These are phyloP conservation scores for Zymoseptoria tritici DNA, from an alignment of 2,329 filamentous ascomycete genomes.

Conservation along the genomic window DNA sequence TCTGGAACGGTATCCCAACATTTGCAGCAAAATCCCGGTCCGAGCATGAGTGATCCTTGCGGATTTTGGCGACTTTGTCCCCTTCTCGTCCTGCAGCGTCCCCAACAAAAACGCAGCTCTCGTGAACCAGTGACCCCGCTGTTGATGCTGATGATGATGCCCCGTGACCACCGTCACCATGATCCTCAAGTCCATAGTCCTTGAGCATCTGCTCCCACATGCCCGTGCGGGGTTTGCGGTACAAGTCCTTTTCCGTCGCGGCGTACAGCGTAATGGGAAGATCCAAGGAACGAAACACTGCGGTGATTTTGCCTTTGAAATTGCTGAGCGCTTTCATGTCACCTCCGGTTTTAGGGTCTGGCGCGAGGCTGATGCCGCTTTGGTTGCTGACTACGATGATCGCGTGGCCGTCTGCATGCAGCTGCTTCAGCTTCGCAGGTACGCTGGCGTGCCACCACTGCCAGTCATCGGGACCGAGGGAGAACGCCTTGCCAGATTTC, in stretches of 20 bases:
- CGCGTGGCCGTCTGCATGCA: constrained; percentile 67
- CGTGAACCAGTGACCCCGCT: constrained; percentile 27
- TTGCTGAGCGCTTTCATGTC: constrained; percentile 61
- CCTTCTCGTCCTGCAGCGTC: constrained; percentile 61
- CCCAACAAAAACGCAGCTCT: constrained; percentile 75
- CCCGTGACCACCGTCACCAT: neutral
- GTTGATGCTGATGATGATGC: neutral
- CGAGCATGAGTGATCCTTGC: constrained; percentile 52
- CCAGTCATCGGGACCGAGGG: constrained; percentile 69
- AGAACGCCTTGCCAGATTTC: constrained; percentile 72
- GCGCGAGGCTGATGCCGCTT: constrained; percentile 66
- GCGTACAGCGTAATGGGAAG: constrained; percentile 77
- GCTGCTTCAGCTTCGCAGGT: constrained; percentile 56
- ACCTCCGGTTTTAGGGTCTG: constrained; percentile 56
- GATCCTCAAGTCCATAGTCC: constrained; percentile 54
- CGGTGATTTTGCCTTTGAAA: constrained; percentile 75
- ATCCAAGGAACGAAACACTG: constrained; percentile 63
- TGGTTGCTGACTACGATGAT: constrained; percentile 85
- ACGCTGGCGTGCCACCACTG: constrained; percentile 82
- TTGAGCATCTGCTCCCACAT: constrained; percentile 72
- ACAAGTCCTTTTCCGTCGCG: constrained; percentile 73
- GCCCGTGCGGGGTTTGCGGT: constrained; percentile 76
- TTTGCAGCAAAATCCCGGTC: constrained; percentile 78
- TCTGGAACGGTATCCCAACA: constrained; percentile 69
- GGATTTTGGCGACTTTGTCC: constrained; percentile 32